phyloP scores from a whole-genome alignment of 768 basidiomycete species.

The Collybia nuda region DNA sequence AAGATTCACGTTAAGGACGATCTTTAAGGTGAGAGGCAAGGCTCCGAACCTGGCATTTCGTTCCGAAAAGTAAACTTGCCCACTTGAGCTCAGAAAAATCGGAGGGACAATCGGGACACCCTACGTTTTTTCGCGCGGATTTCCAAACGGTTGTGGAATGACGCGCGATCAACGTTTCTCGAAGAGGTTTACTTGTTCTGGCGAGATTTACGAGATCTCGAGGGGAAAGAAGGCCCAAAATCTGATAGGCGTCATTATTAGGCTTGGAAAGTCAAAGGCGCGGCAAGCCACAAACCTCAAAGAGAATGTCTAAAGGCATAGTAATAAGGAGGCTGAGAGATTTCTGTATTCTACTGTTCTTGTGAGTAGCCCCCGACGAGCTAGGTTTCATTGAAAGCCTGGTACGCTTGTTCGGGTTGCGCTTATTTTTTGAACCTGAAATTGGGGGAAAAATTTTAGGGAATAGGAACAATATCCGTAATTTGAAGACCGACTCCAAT shows the following conservation, averaged over 20 bases:
- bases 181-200: conserved; percentile 18
- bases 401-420: conserved; percentile 1
- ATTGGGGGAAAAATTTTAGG: too few relatives aligned
- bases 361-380: background rate
- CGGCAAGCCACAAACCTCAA: conserved; percentile 13
- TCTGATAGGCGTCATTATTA: conserved; percentile 10
- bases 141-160: conserved; percentile 24
- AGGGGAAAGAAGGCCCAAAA: conserved; percentile 20
- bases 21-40: too few relatives aligned
- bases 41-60: conserved; percentile 20
- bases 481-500: too few relatives aligned
- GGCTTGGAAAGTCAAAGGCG: background rate
- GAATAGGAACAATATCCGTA: too few relatives aligned
- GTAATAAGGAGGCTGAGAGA: conserved; percentile 11
- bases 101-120: conserved; percentile 18
- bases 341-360: background rate
- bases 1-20: background rate
- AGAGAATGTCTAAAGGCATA: conserved; percentile 27
- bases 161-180: conserved; percentile 14
- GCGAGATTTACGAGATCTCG: conserved; percentile 23
- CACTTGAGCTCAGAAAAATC: conserved; percentile 25
- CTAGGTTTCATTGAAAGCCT: background rate
- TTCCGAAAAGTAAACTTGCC: conserved; percentile 24
- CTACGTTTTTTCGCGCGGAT: conserved; percentile 9
- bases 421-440: too few relatives aligned